Evolutionary conservation across 306 rosid genomes (phyloP).

Genomic region (Begonia fuchsioides): DNA sequence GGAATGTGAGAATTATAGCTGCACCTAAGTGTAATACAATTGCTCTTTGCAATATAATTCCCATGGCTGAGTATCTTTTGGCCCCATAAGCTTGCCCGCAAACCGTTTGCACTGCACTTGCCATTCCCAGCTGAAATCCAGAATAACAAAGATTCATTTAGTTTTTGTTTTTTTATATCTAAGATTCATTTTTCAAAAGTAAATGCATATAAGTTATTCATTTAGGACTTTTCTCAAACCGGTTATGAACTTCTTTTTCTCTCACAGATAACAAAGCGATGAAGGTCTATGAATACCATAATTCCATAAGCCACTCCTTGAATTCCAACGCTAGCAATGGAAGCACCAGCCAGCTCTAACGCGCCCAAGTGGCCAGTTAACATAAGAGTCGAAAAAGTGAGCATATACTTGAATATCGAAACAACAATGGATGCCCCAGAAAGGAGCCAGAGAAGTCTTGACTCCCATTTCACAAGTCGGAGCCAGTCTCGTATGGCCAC

Average conservation of each 20-base stretch:
- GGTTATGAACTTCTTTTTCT: too few species aligned
- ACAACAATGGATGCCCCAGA: constrained; percentile 30
- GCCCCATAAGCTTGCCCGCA: constrained; percentile 82
- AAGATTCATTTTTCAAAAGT: too few species aligned
- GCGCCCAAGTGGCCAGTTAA: constrained; percentile 57
- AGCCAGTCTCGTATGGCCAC: constrained; percentile 24
- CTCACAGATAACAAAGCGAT: background rate
- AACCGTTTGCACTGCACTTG: constrained; percentile 67
- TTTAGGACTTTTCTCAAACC: too few species aligned
- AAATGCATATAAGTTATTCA: too few species aligned
- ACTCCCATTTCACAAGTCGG: constrained; percentile 50
- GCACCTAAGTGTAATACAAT: constrained; percentile 46
- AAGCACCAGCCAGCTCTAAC: constrained; percentile 56
- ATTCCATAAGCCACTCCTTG: constrained; percentile 71
- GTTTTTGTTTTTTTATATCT: too few species aligned
- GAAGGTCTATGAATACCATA: constrained; percentile 30
- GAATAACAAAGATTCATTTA: background rate
- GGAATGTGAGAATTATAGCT: constrained; percentile 39
- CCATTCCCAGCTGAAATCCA: constrained; percentile 48
- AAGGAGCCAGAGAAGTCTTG: constrained; percentile 50
- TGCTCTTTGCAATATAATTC: constrained; percentile 55
- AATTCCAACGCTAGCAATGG: constrained; percentile 56
- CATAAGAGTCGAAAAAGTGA: constrained; percentile 38
- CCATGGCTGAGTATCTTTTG: constrained; percentile 35
- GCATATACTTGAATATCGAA: constrained; percentile 30